These are phyloP conservation scores for Melanogaster broomeanus DNA, from an alignment of 768 basidiomycete genomes.

Conservation along the genomic window DNA sequence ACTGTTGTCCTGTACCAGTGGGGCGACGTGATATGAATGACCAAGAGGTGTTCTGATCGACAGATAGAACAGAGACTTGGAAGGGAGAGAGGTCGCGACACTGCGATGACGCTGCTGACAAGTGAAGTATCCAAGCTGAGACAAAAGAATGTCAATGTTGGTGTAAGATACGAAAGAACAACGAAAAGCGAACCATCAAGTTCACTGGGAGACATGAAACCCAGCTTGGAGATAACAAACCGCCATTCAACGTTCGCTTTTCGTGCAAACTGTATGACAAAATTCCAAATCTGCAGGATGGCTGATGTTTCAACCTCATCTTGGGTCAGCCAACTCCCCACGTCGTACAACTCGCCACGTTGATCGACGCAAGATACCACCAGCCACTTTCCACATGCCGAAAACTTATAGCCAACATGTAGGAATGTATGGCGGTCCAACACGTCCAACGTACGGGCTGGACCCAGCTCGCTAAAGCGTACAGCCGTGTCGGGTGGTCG, in stretches of 20 bases:
- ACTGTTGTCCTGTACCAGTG: conserved; percentile 17
- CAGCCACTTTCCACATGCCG: conserved; percentile 74
- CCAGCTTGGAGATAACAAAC: conserved; percentile 70
- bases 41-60: conserved; percentile 62
- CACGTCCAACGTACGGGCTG: conserved; percentile 47
- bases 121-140: conserved; percentile 67
- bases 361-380: conserved; percentile 75
- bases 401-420: conserved; percentile 74
- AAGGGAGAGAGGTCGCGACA: conserved; percentile 48
- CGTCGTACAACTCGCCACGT: conserved; percentile 72
- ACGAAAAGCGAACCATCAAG: conserved; percentile 55
- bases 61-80: conserved; percentile 62
- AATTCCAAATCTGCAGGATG: conserved; percentile 68
- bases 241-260: conserved; percentile 80
- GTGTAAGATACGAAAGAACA: conserved; percentile 2
- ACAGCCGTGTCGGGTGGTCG: conserved; percentile 40
- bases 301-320: conserved; percentile 47
- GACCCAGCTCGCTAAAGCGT: conserved; percentile 40
- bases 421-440: conserved; percentile 61
- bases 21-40: conserved; percentile 45
- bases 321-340: conserved; percentile 67
- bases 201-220: conserved; percentile 58
- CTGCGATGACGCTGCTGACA: conserved; percentile 42
- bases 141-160: conserved; percentile 4
- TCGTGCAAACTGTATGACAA: conserved; percentile 60